A percentile compares a stretch with the other conserved stretches of the same genome.
Conservation (phyloP, 768 basidiomycete species). For the Hericium rajendrae region DNA sequence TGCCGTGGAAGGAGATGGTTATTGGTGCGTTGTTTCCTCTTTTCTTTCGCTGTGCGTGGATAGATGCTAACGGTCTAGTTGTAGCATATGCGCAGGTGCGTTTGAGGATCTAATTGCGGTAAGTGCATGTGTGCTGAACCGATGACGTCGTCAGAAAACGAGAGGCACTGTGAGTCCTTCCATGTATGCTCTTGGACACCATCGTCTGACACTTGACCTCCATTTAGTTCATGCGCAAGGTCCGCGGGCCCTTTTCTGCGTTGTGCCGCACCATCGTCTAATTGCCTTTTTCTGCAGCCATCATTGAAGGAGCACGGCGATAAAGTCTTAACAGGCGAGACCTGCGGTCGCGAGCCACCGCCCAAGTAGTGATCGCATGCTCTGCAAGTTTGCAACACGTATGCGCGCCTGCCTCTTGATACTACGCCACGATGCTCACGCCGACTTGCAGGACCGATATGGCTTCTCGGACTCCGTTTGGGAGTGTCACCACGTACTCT, state of each 20-base stretch:
- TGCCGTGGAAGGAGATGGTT: conserved; percentile 51
- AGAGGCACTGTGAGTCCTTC: conserved; percentile 7
- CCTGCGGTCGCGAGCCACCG: conserved; percentile 7
- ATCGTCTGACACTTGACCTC: not conserved
- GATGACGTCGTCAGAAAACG: conserved; percentile 3
- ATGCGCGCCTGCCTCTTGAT: too few relatives aligned
- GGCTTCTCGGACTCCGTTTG: too few relatives aligned
- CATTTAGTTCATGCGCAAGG: conserved; percentile 8
- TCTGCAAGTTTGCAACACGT: too few relatives aligned
- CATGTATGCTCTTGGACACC: not conserved
- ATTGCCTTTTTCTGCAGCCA: conserved; percentile 15
- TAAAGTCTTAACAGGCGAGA: conserved; percentile 42
- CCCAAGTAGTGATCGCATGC: not conserved
- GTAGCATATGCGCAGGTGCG: not conserved
- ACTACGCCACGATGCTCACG: too few relatives aligned
- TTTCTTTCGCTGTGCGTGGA: too few relatives aligned
- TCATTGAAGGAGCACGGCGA: conserved; percentile 44
- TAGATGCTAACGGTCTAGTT: not conserved
- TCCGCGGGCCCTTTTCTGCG: not conserved
- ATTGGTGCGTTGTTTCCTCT: conserved; percentile 31
- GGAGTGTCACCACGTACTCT: too few relatives aligned
- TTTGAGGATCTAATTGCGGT: too few relatives aligned
- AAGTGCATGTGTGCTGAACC: not conserved
- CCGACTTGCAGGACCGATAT: too few relatives aligned
- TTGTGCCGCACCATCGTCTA: not conserved